Conservation (phyloP, 176 grass and related monocot genomes). For the Lolium perenne region DNA sequence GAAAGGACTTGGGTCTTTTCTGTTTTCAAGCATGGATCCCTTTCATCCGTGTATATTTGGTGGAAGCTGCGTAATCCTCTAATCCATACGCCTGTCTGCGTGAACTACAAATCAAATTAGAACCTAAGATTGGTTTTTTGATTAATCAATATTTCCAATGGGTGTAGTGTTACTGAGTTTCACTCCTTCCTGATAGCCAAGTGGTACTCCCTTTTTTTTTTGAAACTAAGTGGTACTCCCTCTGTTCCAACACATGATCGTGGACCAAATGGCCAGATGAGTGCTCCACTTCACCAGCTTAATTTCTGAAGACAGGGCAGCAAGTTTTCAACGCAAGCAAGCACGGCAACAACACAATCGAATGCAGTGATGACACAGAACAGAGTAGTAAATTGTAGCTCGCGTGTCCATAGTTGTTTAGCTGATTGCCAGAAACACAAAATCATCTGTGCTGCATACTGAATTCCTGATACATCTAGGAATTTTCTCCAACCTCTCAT, state of each 20-base stretch:
- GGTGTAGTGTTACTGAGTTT: background rate
- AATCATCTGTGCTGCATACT: background rate
- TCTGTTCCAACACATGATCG: background rate
- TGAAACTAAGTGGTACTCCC: no score
- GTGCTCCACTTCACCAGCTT: background rate
- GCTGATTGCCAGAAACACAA: background rate
- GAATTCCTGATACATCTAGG: slow-evolving; percentile 11
- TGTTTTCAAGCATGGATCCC: background rate
- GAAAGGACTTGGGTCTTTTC: background rate
- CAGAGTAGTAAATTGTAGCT: background rate
- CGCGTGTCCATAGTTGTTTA: background rate
- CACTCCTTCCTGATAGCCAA: background rate
- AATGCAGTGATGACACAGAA: background rate
- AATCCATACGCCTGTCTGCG: background rate
- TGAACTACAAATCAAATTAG: background rate
- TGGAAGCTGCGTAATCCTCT: background rate
- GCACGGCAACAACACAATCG: background rate
- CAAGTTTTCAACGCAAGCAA: background rate
- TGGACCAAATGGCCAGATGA: background rate
- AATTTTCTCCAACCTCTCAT: background rate
- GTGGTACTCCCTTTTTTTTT: background rate
- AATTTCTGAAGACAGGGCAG: background rate
- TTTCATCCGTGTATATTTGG: background rate
- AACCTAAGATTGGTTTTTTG: background rate
- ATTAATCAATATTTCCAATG: background rate